These are phyloP conservation scores for Boletus speciosus DNA, from an alignment of 768 basidiomycete species.

Conservation along the genomic window DNA sequence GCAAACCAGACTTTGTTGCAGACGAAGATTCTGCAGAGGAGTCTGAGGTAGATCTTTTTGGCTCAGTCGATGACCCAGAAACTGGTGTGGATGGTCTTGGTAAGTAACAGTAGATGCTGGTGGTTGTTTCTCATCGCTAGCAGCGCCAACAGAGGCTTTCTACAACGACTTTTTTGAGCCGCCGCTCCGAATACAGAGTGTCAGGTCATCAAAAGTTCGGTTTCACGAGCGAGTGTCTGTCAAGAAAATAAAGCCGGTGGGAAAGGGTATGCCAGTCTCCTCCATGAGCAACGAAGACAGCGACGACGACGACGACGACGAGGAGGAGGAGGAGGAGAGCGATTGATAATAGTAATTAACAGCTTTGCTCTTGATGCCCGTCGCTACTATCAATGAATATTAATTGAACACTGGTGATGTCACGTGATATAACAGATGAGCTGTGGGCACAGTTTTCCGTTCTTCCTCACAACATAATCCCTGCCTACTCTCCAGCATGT, in stretches of 20 bases:
- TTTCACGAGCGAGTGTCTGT: slow-evolving; percentile 81
- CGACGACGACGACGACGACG: slow-evolving; percentile 37
- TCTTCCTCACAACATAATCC: background rate
- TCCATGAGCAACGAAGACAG: slow-evolving; percentile 33
- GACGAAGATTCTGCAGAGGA: slow-evolving; percentile 51
- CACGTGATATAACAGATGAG: slow-evolving; percentile 8
- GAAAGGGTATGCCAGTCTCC: slow-evolving; percentile 58
- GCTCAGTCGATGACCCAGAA: slow-evolving; percentile 47
- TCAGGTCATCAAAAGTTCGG: slow-evolving; percentile 49
- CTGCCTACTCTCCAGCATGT: slow-evolving; percentile 13
- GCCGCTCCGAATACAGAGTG: slow-evolving; percentile 34
- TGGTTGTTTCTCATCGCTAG: background rate
- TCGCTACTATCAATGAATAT: background rate
- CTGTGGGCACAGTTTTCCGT: slow-evolving; percentile 2
- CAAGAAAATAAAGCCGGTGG: slow-evolving; percentile 73
- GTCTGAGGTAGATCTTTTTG: slow-evolving; percentile 64
- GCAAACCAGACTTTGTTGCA: slow-evolving; percentile 52
- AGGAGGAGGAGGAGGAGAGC: slow-evolving; percentile 34
- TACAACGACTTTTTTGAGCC: slow-evolving; percentile 83
- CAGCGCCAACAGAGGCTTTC: slow-evolving; percentile 46
- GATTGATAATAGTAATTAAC: slow-evolving; percentile 32
- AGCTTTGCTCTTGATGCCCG: background rate
- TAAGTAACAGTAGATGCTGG: slow-evolving; percentile 25
- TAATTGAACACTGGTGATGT: background rate
- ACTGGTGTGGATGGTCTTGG: slow-evolving; percentile 40